Conservation (phyloP, 768 basidiomycete genomes). For the Lactarius psammicola region DNA sequence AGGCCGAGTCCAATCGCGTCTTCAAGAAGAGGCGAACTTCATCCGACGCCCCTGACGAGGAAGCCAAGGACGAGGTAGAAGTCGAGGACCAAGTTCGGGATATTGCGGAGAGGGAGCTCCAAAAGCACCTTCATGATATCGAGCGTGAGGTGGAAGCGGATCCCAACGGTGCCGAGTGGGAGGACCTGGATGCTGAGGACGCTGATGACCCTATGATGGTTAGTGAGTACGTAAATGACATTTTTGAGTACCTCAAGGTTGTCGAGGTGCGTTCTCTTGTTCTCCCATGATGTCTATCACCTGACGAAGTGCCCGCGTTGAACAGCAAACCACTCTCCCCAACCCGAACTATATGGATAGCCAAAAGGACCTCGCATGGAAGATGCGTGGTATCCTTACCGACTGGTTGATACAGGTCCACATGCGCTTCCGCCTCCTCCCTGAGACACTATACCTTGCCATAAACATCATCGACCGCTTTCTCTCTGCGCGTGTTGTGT, state of each 20-base stretch:
- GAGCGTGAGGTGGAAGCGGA: conserved; percentile 61
- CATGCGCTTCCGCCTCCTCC: conserved; percentile 76
- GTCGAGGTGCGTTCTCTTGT: conserved; percentile 60
- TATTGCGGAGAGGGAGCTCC: conserved; percentile 36
- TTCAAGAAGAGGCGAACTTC: conserved; percentile 79
- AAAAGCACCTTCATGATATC: conserved; percentile 31
- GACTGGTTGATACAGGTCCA: conserved; percentile 96
- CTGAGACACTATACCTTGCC: conserved; percentile 89
- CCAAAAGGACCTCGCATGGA: conserved; percentile 85
- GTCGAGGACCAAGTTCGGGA: conserved; percentile 43
- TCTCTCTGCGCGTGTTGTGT: conserved; percentile 56
- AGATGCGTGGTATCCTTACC: conserved; percentile 82
- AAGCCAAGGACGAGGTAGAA: conserved; percentile 41
- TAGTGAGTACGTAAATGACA: conserved; percentile 91
- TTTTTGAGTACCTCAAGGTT: conserved; percentile 86
- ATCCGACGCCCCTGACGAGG: conserved; percentile 48
- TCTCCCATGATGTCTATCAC: conserved; percentile 24
- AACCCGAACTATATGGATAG: conserved; percentile 80
- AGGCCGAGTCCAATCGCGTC: conserved; percentile 57
- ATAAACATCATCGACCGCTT: conserved; percentile 78
- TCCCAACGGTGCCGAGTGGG: conserved; percentile 70
- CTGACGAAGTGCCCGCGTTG: background rate
- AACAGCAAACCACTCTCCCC: conserved; percentile 73
- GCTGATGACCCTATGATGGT: conserved; percentile 96
- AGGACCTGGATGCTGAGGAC: conserved; percentile 90